Evolutionary conservation across 257 asterid species (phyloP).

Genomic region (Nicotiana tomentosiformis): DNA sequence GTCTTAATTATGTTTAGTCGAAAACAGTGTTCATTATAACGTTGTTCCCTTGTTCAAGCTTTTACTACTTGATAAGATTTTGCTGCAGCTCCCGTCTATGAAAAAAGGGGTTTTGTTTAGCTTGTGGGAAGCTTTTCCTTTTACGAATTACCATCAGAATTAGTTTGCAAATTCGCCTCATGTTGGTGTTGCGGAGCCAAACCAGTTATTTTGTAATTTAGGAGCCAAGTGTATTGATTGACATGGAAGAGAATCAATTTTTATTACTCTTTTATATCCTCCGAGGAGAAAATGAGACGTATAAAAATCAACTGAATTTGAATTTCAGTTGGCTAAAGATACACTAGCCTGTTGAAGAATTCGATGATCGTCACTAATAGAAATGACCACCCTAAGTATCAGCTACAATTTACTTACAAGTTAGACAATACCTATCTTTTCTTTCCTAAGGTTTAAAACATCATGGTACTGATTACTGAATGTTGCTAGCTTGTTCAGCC

Average conservation of each 20-base stretch:
- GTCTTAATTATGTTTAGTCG: neutral
- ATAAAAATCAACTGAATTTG: neutral
- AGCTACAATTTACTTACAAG: constrained; percentile 7
- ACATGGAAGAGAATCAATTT: neutral
- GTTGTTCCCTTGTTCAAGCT: neutral
- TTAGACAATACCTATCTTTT: neutral
- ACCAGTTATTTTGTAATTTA: neutral
- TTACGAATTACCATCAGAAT: neutral
- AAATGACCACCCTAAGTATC: constrained; percentile 10
- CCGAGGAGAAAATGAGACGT: neutral
- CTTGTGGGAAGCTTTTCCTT: neutral
- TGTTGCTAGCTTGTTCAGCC: neutral
- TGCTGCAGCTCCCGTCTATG: neutral
- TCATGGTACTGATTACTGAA: constrained; percentile 2
- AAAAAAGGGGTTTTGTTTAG: neutral
- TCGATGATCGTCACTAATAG: neutral
- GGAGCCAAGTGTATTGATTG: neutral
- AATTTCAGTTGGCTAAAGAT: neutral
- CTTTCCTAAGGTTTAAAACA: constrained; percentile 6
- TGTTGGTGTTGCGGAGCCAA: neutral
- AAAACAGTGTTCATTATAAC: neutral
- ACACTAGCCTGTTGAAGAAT: constrained; percentile 1
- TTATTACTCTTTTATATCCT: neutral
- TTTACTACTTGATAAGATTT: neutral
- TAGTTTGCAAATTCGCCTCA: neutral